Evolutionary conservation across 352 stramenopile genomes (phyloP).

Genomic region (Pythium vanterpoolii): DNA sequence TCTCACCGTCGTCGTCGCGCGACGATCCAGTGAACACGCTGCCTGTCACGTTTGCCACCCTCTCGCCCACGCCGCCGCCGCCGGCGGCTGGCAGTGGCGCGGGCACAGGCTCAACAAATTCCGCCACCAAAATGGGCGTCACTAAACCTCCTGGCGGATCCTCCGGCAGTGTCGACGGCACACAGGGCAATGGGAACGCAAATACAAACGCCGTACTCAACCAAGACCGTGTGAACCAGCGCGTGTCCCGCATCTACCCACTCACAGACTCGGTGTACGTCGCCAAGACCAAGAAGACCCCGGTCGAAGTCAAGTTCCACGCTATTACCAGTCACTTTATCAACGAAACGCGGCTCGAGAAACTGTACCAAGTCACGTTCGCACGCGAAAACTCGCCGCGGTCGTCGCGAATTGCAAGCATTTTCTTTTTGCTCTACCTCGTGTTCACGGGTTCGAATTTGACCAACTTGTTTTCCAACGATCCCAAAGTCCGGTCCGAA

Average conservation of each 20-base stretch:
- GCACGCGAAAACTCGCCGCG: constrained; percentile 72
- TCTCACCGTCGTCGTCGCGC: neutral
- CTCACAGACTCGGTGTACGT: constrained; percentile 70
- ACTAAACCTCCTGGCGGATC: constrained; percentile 11
- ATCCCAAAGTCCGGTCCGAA: constrained; percentile 45
- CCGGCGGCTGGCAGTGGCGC: neutral
- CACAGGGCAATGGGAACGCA: too few relatives aligned
- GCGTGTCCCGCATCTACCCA: constrained; percentile 70
- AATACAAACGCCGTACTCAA: constrained; percentile 42
- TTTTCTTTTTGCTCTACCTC: constrained; percentile 74
- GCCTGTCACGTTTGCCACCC: constrained; percentile 19
- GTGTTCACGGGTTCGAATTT: constrained; percentile 72
- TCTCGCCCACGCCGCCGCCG: constrained; percentile 15
- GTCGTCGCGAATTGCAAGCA: constrained; percentile 50
- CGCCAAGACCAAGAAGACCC: constrained; percentile 67
- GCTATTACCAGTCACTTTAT: constrained; percentile 67
- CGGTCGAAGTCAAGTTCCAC: constrained; percentile 78
- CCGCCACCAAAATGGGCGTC: neutral
- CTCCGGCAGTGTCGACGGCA: constrained; percentile 14
- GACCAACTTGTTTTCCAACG: constrained; percentile 60
- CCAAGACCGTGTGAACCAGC: constrained; percentile 62
- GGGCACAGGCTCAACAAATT: neutral
- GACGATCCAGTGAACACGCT: constrained; percentile 5
- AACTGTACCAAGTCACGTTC: constrained; percentile 80
- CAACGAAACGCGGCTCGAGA: constrained; percentile 67